These are phyloP conservation scores for Botryotinia globosa DNA, from an alignment of 2,329 filamentous ascomycete species.

Conservation along the genomic window DNA sequence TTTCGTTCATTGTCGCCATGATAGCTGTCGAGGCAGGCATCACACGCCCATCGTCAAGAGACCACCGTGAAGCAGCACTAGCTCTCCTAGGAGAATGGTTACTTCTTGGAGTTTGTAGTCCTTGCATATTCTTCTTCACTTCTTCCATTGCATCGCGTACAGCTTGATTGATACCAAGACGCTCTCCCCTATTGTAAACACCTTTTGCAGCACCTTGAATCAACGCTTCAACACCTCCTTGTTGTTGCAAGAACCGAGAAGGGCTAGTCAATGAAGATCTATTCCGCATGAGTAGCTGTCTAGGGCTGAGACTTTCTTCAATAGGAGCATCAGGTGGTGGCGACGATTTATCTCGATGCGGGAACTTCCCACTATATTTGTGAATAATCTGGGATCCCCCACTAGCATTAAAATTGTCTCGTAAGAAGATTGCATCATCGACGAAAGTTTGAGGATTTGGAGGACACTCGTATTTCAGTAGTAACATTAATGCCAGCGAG, in stretches of 20 bases:
- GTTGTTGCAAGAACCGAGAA: conserved; percentile 46
- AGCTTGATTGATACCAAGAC: conserved; percentile 75
- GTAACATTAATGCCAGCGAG: conserved; percentile 74
- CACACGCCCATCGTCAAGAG: conserved; percentile 35
- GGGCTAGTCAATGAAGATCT: conserved; percentile 38
- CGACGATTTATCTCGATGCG: conserved; percentile 37
- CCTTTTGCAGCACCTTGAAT: conserved; percentile 75
- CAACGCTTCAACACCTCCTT: conserved; percentile 62
- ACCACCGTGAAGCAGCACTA: conserved; percentile 33
- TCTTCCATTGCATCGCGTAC: conserved; percentile 80
- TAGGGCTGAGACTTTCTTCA: conserved; percentile 31
- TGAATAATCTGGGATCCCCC: conserved; percentile 65
- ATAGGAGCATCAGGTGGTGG: conserved; percentile 35
- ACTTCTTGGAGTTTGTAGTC: conserved; percentile 57
- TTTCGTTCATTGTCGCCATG: conserved; percentile 55
- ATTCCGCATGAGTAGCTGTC: conserved; percentile 27
- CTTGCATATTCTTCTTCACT: conserved; percentile 71
- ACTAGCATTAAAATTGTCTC: conserved; percentile 58
- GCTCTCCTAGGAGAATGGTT: conserved; percentile 35
- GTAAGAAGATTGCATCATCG: conserved; percentile 76
- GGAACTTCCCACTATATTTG: conserved; percentile 65
- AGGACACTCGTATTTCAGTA: conserved; percentile 71
- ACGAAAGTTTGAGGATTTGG: conserved; percentile 76
- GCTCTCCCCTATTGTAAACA: conserved; percentile 70
- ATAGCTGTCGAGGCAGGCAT: conserved; percentile 39